Conservation (phyloP, 2,329 filamentous ascomycete species). For the Xylaria sp. region DNA sequence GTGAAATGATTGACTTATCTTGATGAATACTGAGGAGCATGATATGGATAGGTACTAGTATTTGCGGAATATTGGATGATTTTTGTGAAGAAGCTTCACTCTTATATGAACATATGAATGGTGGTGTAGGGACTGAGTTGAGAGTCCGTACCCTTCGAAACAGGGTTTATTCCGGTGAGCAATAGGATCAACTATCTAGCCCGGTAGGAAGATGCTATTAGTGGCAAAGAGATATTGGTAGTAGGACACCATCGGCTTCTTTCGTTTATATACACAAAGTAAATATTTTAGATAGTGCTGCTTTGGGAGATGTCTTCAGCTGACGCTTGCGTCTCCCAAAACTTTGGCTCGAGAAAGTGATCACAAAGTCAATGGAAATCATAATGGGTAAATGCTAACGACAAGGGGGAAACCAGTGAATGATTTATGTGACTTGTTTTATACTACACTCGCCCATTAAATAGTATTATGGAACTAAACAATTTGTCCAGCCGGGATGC, state of each 20-base stretch:
- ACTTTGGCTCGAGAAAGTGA: not conserved
- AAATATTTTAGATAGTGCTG: not conserved
- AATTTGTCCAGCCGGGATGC: not conserved
- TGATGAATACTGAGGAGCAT: not conserved
- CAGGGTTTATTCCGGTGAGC: not conserved
- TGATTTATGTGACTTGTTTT: not conserved
- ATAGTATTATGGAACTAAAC: not conserved
- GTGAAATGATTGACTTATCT: not conserved
- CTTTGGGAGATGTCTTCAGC: not conserved
- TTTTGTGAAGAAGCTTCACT: not conserved
- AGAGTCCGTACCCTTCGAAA: not conserved
- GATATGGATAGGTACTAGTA: not conserved
- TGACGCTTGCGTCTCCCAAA: not conserved
- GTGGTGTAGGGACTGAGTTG: not conserved
- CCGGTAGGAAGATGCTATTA: not conserved
- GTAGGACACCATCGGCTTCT: not conserved
- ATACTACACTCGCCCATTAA: not conserved
- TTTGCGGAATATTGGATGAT: conserved; percentile 2
- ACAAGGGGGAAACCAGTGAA: not conserved
- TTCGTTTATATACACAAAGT: not conserved
- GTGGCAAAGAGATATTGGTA: not conserved
- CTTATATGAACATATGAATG: not conserved
- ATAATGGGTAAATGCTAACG: not conserved
- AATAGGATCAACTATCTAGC: not conserved
- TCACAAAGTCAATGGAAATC: not conserved